These are phyloP conservation scores for Trichoderma asperellum DNA, from an alignment of 2,329 filamentous ascomycete genomes.

Conservation along the genomic window DNA sequence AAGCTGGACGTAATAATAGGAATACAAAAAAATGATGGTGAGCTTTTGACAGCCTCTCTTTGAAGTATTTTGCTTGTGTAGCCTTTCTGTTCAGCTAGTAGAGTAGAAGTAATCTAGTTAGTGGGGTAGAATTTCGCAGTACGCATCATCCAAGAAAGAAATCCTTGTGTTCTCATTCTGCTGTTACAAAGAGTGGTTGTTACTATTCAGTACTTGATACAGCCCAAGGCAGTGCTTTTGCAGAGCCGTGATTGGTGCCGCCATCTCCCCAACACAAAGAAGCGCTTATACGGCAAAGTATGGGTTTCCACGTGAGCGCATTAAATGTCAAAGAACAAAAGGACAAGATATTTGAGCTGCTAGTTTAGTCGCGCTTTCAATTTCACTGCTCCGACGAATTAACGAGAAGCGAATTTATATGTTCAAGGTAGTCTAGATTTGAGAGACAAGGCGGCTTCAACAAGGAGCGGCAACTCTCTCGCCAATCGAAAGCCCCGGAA, in stretches of 20 bases:
- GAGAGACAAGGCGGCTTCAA: not conserved
- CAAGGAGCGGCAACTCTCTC: not conserved
- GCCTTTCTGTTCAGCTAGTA: not conserved
- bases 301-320: not conserved
- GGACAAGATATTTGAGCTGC: not conserved
- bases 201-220: no score
- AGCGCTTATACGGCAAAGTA: not conserved
- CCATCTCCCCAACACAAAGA: not conserved
- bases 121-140: not conserved
- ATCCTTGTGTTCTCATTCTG: not conserved
- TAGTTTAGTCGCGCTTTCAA: not conserved
- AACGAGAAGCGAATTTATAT: not conserved
- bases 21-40: not conserved
- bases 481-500: constrained; percentile 10
- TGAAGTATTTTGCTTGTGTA: not conserved
- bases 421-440: not conserved
- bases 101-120: not conserved
- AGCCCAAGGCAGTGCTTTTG: not conserved
- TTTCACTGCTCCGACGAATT: not conserved
- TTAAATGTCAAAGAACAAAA: not conserved
- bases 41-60: not conserved
- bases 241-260: not conserved
- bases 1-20: not conserved
- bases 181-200: not conserved
- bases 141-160: not conserved